Evolutionary conservation across 495 filamentous ascomycete species (phyloP), one percentile per base, ranked within the genome.

Genomic region (Melanomma pulvis-pyrius): DNA sequence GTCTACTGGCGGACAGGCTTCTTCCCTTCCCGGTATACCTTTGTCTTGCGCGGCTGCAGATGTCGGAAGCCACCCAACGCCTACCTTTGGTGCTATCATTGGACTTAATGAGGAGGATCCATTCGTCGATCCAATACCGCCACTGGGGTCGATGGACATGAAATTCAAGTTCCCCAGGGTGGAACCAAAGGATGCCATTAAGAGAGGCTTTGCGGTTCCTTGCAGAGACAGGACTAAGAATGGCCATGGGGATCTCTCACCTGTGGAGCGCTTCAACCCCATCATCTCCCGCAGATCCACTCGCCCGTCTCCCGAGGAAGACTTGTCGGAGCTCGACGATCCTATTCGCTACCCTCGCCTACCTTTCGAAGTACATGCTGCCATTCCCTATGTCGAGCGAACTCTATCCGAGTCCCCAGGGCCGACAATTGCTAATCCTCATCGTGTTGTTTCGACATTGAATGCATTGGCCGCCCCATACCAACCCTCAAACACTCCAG

Each of bases 401-500:
- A 15, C 55, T 26, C 21, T 52, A 9, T 52, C 32, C 25, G 62
- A 34, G 11, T 61, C 67, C 3, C 68, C 64, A 28, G 68, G 68
- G 4, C 30, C 59, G 17, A 53, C 58, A 25, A 25, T 62, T 36
- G 61, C 68, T 17, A 64, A 63, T 46, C 59, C 68, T 12, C 19
- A 54, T 47, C 51, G 59, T 22, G 32, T 44, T 28, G 21, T 49
- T 3, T 71, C 65, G 5, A 68, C 54, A n/a, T 30, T 68, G 7
- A 71, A 71, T 36, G 65, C 69, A 3, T 51, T 50, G 21, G 69
- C 69, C 12, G 47, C 41, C 25, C 60, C 65, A 46, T 71, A 65
- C 36, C 57, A 19, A 36, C 25, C 1, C 39, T 11, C n/a, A n/a
- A 12, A 44, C 8, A 7, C 13, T 48, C 19, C 12, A 29, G 22